A percentile compares a stretch with the other conserved stretches of the same genome.
These are phyloP conservation scores for Metschnikowia colocasiae DNA, from an alignment of 805 yeast genomes.

Conservation along the genomic window DNA sequence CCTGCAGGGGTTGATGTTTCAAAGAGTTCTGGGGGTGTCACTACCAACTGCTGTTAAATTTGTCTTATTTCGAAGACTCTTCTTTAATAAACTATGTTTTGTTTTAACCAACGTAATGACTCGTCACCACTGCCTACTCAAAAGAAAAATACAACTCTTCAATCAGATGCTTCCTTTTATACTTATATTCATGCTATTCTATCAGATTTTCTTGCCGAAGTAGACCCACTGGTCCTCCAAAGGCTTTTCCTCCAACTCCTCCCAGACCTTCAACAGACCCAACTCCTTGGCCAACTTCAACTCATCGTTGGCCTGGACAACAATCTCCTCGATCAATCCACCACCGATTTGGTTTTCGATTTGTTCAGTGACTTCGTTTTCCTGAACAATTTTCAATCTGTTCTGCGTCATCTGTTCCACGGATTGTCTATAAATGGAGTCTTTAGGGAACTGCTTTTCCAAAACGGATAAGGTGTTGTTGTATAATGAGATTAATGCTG, in stretches of 20 bases:
- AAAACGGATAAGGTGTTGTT: slow-evolving; percentile 61
- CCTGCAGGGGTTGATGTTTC: slow-evolving; percentile 39
- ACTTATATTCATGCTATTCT: neutral
- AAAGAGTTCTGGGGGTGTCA: slow-evolving; percentile 23
- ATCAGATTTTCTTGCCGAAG: slow-evolving; percentile 59
- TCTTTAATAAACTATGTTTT: neutral
- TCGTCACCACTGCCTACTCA: neutral
- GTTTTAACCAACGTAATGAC: neutral
- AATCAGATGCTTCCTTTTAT: neutral
- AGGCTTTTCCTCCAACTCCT: slow-evolving; percentile 74
- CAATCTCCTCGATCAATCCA: slow-evolving; percentile 78
- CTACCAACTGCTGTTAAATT: slow-evolving; percentile 38
- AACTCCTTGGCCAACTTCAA: slow-evolving; percentile 61
- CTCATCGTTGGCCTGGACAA: slow-evolving; percentile 82
- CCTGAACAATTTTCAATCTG: slow-evolving; percentile 64
- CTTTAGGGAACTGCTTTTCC: slow-evolving; percentile 59
- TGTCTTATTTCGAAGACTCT: neutral
- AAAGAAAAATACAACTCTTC: too few species aligned
- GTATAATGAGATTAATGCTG: slow-evolving; percentile 68
- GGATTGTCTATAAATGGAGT: slow-evolving; percentile 72
- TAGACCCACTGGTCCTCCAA: slow-evolving; percentile 81
- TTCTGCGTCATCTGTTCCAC: slow-evolving; percentile 67
- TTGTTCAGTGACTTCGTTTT: slow-evolving; percentile 54
- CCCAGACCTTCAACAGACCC: slow-evolving; percentile 73
- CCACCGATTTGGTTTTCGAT: slow-evolving; percentile 75